phyloP scores from a whole-genome alignment of 1,284 basidiomycete species.

The Caloboletus inedulis region DNA sequence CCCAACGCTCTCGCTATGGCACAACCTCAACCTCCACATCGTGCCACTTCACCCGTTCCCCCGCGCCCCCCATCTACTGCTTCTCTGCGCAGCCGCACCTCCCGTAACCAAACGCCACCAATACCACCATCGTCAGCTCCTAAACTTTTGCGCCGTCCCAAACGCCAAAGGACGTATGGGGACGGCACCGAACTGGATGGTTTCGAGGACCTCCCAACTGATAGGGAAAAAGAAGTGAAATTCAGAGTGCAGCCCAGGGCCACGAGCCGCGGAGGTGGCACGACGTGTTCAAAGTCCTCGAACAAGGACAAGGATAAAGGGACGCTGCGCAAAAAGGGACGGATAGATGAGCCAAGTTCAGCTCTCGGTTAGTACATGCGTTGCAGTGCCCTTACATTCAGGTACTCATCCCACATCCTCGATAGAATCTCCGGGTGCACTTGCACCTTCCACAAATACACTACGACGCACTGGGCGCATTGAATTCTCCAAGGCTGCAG shows the following conservation, averaged over 20 bases:
- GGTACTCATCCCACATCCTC: slow-evolving; percentile 1
- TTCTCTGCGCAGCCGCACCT: slow-evolving; percentile 36
- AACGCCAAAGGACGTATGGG: slow-evolving; percentile 72
- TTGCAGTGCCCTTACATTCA: not conserved
- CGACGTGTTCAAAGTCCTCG: slow-evolving; percentile 43
- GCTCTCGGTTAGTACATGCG: slow-evolving; percentile 38
- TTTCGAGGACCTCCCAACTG: slow-evolving; percentile 87
- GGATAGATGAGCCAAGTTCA: slow-evolving; percentile 37
- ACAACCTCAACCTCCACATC: slow-evolving; percentile 31
- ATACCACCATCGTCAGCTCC: slow-evolving; percentile 46
- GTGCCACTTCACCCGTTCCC: slow-evolving; percentile 55
- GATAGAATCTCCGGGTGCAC: slow-evolving; percentile 27
- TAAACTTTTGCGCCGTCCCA: slow-evolving; percentile 72
- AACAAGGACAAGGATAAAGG: slow-evolving; percentile 43
- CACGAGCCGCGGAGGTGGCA: slow-evolving; percentile 59
- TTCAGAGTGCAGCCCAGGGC: slow-evolving; percentile 68
- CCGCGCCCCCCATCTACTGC: slow-evolving; percentile 52
- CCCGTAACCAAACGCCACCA: slow-evolving; percentile 31
- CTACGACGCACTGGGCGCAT: slow-evolving; percentile 45
- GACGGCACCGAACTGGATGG: slow-evolving; percentile 92
- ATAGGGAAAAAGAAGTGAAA: slow-evolving; percentile 74
- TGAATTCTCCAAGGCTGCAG: slow-evolving; percentile 40
- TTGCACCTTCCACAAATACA: slow-evolving; percentile 35
- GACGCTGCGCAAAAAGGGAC: slow-evolving; percentile 53
- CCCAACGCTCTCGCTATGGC: slow-evolving; percentile 26